A percentile compares a stretch with the other conserved stretches of the same genome.
phyloP scores from a whole-genome alignment of 768 basidiomycete genomes.

The Cystobasidiopsis lactophilus region DNA sequence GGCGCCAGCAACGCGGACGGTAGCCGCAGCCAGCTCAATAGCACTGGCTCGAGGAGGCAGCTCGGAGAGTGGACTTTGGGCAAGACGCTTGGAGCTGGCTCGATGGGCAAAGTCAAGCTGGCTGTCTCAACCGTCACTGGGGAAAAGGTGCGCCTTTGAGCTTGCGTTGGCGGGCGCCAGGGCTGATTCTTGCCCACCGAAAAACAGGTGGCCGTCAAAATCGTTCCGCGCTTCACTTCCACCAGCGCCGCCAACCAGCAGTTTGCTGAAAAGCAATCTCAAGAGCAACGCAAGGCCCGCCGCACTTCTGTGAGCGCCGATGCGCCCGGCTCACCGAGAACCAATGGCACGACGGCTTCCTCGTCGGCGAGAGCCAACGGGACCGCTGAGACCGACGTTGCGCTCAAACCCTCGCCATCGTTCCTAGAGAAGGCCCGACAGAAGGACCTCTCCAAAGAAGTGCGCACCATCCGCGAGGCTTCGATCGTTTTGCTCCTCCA shows the following conservation, averaged over 20 bases:
- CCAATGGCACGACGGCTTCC: background rate
- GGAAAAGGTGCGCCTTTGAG: conserved; percentile 46
- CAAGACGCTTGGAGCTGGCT: conserved; percentile 90
- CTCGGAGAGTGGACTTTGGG: conserved; percentile 87
- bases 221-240: conserved; percentile 66
- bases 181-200: background rate
- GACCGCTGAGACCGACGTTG: background rate
- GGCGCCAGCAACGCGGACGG: too few relatives aligned
- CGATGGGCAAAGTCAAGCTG: conserved; percentile 98
- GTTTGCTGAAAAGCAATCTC: conserved; percentile 11
- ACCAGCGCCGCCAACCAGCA: conserved; percentile 31
- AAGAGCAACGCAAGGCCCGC: background rate
- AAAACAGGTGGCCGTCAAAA: conserved; percentile 84
- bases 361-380: background rate
- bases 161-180: background rate
- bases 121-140: conserved; percentile 69
- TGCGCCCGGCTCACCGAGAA: background rate
- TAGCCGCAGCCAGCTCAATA: background rate
- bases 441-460: conserved; percentile 87
- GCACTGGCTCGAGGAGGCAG: conserved; percentile 15
- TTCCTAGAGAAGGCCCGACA: conserved; percentile 51
- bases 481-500: conserved; percentile 84
- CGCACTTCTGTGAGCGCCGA: background rate
- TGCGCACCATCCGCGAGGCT: conserved; percentile 84
- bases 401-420: conserved; percentile 29